Evolutionary conservation across 1,139 yeast species (phyloP), one percentile per base, ranked within the genome.

Genomic region (Kluyveromyces marxianus): DNA sequence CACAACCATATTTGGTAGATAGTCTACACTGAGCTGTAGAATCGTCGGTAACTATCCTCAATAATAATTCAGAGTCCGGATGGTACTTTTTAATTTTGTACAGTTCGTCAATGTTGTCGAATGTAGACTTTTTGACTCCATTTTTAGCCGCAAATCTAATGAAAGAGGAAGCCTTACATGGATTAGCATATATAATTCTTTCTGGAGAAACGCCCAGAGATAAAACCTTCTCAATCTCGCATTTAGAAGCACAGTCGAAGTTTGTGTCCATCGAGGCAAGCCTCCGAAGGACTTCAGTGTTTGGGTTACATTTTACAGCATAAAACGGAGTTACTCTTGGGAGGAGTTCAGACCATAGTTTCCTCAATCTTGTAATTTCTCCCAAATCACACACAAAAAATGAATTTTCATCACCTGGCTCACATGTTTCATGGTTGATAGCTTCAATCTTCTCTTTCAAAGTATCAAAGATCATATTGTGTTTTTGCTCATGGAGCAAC

Each of bases 301-400:
- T 81, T 42, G 90, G 86, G 70, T 92, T 92, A 70, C 97, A 92
- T 68, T 92, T 92, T 56, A 92, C 94, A 27, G 98, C 97, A 67
- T 89, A 92, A 65, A 74, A 81, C 31, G 97, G 96, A 47, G 77
- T 76, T 40, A 92, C 81, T 46, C 81, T 72, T 21, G 97, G 96
- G 60, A 92, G 72, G 37, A 70, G 65, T 24, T 57, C 47, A 31
- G 63, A 61, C 97, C 97, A 92, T 41, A 76, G 69, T 25, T 65
- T 52, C 52, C 74, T 75, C 47, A 89, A 74, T 50, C 81, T 74
- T 50, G 71, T 71, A 35, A 92, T 76, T 57, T 83, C 81, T 29
- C 87, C 88, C 50, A 88, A 66, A 67, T 92, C 96, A 55, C 94
- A 88, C 39, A 92, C 88, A 60, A 84, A 90, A 63, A 92, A 90